Conservation (phyloP, 1,284 basidiomycete species). For the Boletus sp. region DNA sequence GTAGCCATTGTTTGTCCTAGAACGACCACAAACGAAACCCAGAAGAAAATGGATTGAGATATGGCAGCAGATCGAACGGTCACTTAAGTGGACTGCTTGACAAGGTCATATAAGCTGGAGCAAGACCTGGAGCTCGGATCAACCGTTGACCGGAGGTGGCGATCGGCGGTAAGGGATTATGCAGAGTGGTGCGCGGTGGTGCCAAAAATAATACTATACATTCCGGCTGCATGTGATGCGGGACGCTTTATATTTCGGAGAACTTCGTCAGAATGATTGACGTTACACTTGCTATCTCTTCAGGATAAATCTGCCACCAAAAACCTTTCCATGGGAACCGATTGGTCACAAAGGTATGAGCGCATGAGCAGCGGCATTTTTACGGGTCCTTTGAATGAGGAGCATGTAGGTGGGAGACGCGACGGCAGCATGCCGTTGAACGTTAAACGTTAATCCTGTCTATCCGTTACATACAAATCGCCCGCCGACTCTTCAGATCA, state of each 20-base stretch:
- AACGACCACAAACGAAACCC: neutral
- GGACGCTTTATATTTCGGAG: neutral
- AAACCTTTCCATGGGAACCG: neutral
- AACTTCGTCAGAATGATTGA: constrained; percentile 3
- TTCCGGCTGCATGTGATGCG: neutral
- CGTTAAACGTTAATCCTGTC: neutral
- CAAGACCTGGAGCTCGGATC: constrained; percentile 1
- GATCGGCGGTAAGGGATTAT: neutral
- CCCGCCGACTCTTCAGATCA: neutral
- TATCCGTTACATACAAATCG: neutral
- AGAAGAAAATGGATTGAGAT: neutral
- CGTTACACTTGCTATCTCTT: neutral
- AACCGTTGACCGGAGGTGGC: constrained; percentile 8
- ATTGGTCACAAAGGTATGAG: neutral
- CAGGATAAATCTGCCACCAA: constrained; percentile 4
- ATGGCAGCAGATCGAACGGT: neutral
- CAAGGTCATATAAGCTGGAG: constrained; percentile 11
- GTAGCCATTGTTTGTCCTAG: constrained; percentile 15
- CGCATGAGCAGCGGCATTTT: constrained; percentile 2
- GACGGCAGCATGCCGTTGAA: neutral
- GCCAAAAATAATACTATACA: neutral
- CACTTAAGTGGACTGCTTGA: neutral
- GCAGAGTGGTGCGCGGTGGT: neutral
- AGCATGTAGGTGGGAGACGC: neutral
- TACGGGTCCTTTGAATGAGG: neutral